Evolutionary conservation across 1,284 basidiomycete genomes (phyloP), one percentile per base, ranked within the genome.

Genomic region (Singerocomus inundabilis): DNA sequence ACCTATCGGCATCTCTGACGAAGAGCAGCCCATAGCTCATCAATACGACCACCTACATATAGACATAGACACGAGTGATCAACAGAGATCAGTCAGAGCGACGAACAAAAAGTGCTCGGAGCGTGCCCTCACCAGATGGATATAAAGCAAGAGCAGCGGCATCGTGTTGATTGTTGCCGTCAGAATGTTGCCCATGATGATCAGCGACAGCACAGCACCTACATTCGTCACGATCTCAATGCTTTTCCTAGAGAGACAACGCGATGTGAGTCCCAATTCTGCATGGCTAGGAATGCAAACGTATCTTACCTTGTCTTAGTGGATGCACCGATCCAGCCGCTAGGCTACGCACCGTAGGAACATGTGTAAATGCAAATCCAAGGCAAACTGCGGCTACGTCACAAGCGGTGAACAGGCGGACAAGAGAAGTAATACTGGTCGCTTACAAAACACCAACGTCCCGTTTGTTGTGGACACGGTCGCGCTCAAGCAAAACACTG

Each of bases 271-370:
- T 26, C 2, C 11, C 21, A 6, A 45, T 29, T 32, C 10, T 6
- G 5, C 9, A 6, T 15, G 18, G n/a, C 8, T 1, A n/a, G n/a
- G 1, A 9, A 5, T 15, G n/a, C 16, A 5, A 26, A 13, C n/a
- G n/a, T n/a, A 26, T 13, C 41, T 28, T 31, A 68, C 68, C 68
- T 61, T 71, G 69, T 16, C 62, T 58, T 0, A 62, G 48, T 7
- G 69, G 70, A 12, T 66, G 57, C 1, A 70, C 67, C 0, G 70
- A 68, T 11, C 64, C 60, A 15, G 52, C 62, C 4, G 60, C 62
- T 2, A 72, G 46, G 45, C 70, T 68, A 6, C 58, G 57, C 24
- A 60, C 15, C 12, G 59, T 55, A 13, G 69, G 68, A 4, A 1
- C 18, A 32, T 57, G 61, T 7, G 55, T 46, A 4, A 29, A 18